These are phyloP conservation scores for Pythium biforme DNA, from an alignment of 352 stramenopile species.

Conservation along the genomic window DNA sequence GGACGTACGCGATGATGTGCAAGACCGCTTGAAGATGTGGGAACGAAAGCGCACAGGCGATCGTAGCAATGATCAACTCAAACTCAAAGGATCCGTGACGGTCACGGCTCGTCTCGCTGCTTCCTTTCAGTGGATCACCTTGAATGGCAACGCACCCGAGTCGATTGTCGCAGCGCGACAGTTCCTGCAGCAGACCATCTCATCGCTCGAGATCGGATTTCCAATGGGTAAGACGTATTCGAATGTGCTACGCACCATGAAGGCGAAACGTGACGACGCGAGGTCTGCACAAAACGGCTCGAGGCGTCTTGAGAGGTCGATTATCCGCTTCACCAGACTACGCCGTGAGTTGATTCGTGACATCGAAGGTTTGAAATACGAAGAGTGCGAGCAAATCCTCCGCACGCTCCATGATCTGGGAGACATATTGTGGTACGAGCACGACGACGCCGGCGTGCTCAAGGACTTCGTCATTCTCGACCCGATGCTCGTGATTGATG, in stretches of 20 bases:
- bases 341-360: background rate
- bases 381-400: conserved; percentile 7
- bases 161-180: background rate
- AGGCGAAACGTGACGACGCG: background rate
- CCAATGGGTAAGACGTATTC: conserved; percentile 7
- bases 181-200: background rate
- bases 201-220: background rate
- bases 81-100: background rate
- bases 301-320: background rate
- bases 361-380: background rate
- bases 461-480: conserved; percentile 15
- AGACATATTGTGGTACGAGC: conserved; percentile 22
- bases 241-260: background rate
- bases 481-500: conserved; percentile 32
- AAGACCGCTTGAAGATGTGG: conserved; percentile 9
- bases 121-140: background rate
- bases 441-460: conserved; percentile 6
- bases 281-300: background rate
- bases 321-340: background rate
- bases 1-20: background rate
- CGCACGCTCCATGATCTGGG: conserved; percentile 18
- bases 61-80: background rate
- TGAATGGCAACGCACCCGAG: too few relatives aligned
- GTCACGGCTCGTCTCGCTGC: background rate
- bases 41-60: background rate